phyloP scores from a whole-genome alignment of 1,284 basidiomycete species.

The Pterulicium gracile region DNA sequence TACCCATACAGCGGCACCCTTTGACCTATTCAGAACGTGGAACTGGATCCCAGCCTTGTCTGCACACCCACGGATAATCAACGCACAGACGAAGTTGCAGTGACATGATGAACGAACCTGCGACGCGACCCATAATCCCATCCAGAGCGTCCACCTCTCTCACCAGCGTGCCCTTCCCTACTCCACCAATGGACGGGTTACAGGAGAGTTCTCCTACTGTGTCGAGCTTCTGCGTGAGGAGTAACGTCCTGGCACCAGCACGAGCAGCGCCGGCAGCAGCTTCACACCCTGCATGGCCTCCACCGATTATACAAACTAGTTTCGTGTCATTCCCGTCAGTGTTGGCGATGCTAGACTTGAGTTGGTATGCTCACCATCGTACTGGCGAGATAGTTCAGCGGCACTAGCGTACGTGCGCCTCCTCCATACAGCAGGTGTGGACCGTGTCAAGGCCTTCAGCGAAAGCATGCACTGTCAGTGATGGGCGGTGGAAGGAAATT shows the following conservation, averaged over 20 bases:
- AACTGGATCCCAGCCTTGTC: conserved; percentile 86
- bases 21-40: conserved; percentile 75
- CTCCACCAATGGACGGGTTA: conserved; percentile 82
- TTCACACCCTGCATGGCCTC: conserved; percentile 87
- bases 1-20: conserved; percentile 84
- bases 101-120: conserved; percentile 36
- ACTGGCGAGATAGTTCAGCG: too few species aligned
- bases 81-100: not conserved
- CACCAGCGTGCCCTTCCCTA: conserved; percentile 85
- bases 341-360: too few species aligned
- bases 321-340: too few species aligned
- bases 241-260: conserved; percentile 67
- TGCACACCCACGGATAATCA: conserved; percentile 16
- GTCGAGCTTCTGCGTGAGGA: conserved; percentile 72
- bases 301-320: conserved; percentile 80
- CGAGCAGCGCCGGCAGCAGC: conserved; percentile 80
- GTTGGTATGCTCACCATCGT: too few species aligned
- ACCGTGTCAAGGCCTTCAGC: too few species aligned
- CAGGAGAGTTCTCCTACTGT: conserved; percentile 86
- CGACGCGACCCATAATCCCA: conserved; percentile 66
- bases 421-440: too few species aligned
- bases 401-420: too few species aligned
- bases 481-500: too few species aligned
- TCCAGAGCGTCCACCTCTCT: conserved; percentile 84
- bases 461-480: too few species aligned